Percentiles rank a stretch among this genome's conserved stretches.
Conservation (phyloP, 495 filamentous ascomycete species). For the Xylaria curta region DNA sequence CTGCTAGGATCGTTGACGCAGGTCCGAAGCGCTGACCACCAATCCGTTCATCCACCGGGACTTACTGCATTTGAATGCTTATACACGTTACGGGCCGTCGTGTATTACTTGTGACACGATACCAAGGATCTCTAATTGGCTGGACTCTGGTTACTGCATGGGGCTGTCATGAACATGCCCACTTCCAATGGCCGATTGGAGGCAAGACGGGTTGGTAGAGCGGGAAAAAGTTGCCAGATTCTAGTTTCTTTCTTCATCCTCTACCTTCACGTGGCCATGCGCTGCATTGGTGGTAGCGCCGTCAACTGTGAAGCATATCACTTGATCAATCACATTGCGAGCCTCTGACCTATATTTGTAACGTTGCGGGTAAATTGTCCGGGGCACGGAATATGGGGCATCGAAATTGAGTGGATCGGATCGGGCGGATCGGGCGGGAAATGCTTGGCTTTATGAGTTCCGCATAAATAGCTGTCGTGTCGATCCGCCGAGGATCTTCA, state of each 20-base stretch:
- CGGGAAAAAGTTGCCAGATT: neutral
- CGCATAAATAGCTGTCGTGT: conserved; percentile 8
- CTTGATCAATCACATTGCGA: conserved; percentile 5
- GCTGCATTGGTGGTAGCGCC: neutral
- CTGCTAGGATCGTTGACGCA: conserved; percentile 10
- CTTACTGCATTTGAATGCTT: neutral
- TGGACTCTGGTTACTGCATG: neutral
- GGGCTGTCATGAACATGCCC: conserved; percentile 7
- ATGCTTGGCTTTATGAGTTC: conserved; percentile 9
- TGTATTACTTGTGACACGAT: conserved; percentile 3
- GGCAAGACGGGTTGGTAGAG: neutral
- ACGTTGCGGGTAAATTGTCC: conserved; percentile 15
- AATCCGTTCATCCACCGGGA: neutral
- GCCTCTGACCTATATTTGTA: conserved; percentile 3
- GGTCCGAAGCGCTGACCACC: conserved; percentile 6
- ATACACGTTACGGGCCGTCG: conserved; percentile 1
- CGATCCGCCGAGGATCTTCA: conserved; percentile 12
- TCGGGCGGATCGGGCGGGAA: conserved; percentile 18
- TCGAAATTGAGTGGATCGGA: neutral
- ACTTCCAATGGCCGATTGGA: conserved; percentile 20
- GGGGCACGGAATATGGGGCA: conserved; percentile 5
- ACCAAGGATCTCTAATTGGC: conserved; percentile 13
- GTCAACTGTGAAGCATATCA: neutral
- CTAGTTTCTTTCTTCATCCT: conserved; percentile 3
- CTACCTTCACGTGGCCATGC: neutral